phyloP scores from a whole-genome alignment of 257 asterid species.

The Gynochthodes officinalis region DNA sequence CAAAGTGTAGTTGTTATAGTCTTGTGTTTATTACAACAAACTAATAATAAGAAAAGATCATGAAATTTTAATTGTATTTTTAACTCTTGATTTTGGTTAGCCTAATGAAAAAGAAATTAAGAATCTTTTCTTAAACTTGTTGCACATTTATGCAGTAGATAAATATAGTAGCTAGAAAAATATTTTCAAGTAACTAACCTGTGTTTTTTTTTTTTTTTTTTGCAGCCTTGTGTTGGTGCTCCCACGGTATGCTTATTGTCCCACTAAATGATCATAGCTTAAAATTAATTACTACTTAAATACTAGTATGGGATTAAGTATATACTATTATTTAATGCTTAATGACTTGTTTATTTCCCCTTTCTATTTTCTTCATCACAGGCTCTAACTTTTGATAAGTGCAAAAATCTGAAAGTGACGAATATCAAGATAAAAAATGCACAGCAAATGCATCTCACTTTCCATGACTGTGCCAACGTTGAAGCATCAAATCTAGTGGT shows the following conservation, averaged over 20 bases:
- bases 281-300: not conserved
- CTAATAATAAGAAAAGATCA: too few species aligned
- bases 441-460: slow-evolving; percentile 56
- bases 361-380: slow-evolving; percentile 17
- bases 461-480: slow-evolving; percentile 17
- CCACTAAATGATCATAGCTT: not conserved
- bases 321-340: not conserved
- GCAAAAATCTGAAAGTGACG: slow-evolving; percentile 56
- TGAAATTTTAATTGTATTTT: too few species aligned
- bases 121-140: too few species aligned
- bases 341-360: not conserved
- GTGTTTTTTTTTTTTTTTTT: not conserved
- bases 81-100: too few species aligned
- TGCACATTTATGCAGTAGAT: too few species aligned
- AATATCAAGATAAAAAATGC: slow-evolving; percentile 52
- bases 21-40: too few species aligned
- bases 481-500: slow-evolving; percentile 29
- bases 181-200: not conserved
- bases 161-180: too few species aligned
- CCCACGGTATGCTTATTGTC: slow-evolving; percentile 28
- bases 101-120: too few species aligned
- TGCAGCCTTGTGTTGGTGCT: slow-evolving; percentile 35
- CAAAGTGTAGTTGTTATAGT: too few species aligned
- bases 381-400: slow-evolving; percentile 64
- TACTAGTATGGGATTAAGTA: too few species aligned